Conservation (phyloP, 1,284 basidiomycete genomes). For the Trametes sp. region DNA sequence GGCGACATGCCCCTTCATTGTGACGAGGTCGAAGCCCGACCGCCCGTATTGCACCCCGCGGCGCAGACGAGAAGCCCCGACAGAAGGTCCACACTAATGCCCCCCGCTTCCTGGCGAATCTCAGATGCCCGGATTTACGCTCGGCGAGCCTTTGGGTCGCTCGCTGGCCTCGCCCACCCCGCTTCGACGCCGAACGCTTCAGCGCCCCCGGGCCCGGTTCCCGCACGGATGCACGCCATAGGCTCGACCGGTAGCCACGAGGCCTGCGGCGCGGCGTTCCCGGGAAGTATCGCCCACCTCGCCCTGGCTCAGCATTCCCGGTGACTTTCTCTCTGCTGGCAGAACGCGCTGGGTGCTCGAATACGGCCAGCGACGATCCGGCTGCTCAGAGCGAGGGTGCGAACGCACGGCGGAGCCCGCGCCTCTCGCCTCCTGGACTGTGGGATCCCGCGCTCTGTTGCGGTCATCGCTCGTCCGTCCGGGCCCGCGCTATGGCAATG, state of each 20-base stretch:
- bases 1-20: not conserved
- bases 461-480: constrained; percentile 1
- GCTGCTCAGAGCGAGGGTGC: constrained; percentile 6
- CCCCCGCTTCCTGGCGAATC: constrained; percentile 5
- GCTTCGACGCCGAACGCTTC: constrained; percentile 2
- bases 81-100: constrained; percentile 13
- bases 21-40: not conserved
- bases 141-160: not conserved
- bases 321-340: not conserved
- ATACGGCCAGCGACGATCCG: constrained; percentile 14
- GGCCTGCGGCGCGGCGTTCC: no score
- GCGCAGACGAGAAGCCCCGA: not conserved
- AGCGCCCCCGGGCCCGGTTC: constrained; percentile 3
- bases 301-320: not conserved
- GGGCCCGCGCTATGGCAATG: not conserved
- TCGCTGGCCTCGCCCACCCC: not conserved
- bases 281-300: not conserved
- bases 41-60: constrained; percentile 1
- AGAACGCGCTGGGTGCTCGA: not conserved
- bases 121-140: constrained; percentile 10
- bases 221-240: not conserved
- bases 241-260: constrained; percentile 7
- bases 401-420: constrained; percentile 1
- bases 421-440: not conserved
- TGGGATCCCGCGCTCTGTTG: not conserved